Evolutionary conservation across 495 filamentous ascomycete genomes (phyloP).

Genomic region (Xylaria sp.): DNA sequence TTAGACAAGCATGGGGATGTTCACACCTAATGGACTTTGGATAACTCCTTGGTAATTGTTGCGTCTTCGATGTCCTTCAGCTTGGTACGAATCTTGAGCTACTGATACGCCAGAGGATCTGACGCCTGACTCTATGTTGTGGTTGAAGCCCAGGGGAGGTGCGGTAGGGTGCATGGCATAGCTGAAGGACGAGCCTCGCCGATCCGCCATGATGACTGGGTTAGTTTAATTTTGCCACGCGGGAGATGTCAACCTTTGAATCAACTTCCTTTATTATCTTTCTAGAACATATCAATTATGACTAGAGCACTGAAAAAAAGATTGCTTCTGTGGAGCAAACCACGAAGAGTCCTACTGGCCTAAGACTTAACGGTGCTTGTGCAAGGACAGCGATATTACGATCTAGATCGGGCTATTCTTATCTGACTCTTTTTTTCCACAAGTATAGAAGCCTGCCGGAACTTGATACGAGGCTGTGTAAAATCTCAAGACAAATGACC

Average conservation of each 20-base stretch:
- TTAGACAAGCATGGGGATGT: background rate
- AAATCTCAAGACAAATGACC: background rate
- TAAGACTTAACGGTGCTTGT: background rate
- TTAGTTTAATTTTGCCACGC: background rate
- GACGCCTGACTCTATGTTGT: slow-evolving; percentile 21
- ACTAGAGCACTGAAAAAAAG: background rate
- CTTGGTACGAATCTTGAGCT: slow-evolving; percentile 6
- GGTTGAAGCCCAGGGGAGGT: background rate
- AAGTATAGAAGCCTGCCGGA: background rate
- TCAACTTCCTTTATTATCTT: too few relatives aligned
- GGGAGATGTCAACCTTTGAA: background rate
- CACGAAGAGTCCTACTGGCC: background rate
- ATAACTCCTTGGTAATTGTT: slow-evolving; percentile 33
- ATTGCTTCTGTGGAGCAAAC: background rate
- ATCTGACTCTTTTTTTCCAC: background rate
- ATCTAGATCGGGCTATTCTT: background rate
- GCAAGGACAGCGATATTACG: background rate
- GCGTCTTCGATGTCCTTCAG: slow-evolving; percentile 30
- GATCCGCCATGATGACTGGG: slow-evolving; percentile 26
- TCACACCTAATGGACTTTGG: slow-evolving; percentile 38
- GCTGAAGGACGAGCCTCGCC: slow-evolving; percentile 16
- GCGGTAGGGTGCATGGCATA: slow-evolving; percentile 1
- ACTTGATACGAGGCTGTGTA: background rate
- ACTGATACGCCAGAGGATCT: slow-evolving; percentile 1
- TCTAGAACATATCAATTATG: background rate